These are phyloP conservation scores for Musa beccarii DNA, from an alignment of 176 grass and related monocot species.

Conservation along the genomic window DNA sequence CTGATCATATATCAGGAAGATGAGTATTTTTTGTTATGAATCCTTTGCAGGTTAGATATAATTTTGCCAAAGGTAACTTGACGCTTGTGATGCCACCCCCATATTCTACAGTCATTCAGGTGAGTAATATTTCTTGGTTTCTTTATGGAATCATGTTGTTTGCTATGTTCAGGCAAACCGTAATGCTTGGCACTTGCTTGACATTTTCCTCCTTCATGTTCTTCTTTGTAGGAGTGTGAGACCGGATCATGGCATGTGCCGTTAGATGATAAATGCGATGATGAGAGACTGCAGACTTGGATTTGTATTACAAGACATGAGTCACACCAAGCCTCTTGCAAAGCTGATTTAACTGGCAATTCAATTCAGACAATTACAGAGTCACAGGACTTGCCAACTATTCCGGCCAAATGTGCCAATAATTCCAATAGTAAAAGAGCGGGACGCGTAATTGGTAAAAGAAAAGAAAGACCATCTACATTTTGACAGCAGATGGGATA, in stretches of 20 bases:
- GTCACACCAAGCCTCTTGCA: conserved; percentile 7
- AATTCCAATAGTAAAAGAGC: background rate
- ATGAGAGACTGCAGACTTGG: conserved; percentile 59
- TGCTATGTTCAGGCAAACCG: no score
- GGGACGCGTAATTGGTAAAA: conserved; percentile 43
- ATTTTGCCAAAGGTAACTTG: conserved; percentile 59
- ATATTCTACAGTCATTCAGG: conserved; percentile 84
- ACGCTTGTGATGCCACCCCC: conserved; percentile 62
- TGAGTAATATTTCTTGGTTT: conserved; percentile 12
- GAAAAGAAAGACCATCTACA: conserved; percentile 45
- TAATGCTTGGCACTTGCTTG: no score
- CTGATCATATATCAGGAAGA: background rate
- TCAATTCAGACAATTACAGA: background rate
- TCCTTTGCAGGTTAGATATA: conserved; percentile 59
- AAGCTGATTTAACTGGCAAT: conserved; percentile 5
- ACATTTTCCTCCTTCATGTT: background rate
- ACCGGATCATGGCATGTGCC: conserved; percentile 82
- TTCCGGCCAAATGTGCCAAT: background rate
- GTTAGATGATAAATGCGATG: conserved; percentile 46
- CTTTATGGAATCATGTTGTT: background rate
- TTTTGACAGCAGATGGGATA: background rate
- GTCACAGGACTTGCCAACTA: background rate
- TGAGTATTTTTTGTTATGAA: background rate
- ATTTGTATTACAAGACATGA: conserved; percentile 60
- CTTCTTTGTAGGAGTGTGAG: conserved; percentile 51